Evolutionary conservation across 345 rosid species (phyloP).

Genomic region (Erodium maritimum): DNA sequence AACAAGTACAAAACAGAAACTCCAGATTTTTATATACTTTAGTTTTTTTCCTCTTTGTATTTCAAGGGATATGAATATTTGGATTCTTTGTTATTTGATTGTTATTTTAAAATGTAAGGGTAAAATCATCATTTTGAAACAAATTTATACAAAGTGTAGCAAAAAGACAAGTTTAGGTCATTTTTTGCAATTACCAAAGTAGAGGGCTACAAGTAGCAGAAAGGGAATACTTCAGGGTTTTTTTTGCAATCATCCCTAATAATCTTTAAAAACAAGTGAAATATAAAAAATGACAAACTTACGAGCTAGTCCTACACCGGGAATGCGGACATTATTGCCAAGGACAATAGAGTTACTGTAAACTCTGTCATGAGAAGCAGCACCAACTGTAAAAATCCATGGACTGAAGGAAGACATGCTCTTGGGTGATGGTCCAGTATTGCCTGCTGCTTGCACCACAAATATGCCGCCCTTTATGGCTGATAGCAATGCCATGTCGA

Average conservation of each 20-base stretch:
- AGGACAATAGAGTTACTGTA: constrained; percentile 61
- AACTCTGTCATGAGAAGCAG: constrained; percentile 79
- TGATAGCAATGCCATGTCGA: constrained; percentile 88
- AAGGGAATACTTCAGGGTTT: too few species aligned
- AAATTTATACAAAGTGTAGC: too few species aligned
- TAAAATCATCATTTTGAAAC: too few species aligned
- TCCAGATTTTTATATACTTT: too few species aligned
- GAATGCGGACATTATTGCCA: constrained; percentile 66
- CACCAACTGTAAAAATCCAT: constrained; percentile 93
- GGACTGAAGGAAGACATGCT: constrained; percentile 97
- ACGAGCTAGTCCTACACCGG: constrained; percentile 92
- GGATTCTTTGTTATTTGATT: too few species aligned
- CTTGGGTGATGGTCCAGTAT: constrained; percentile 93
- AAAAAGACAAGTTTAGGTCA: too few species aligned
- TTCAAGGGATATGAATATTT: too few species aligned
- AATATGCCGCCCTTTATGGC: constrained; percentile 88
- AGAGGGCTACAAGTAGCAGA: too few species aligned
- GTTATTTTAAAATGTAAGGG: too few species aligned
- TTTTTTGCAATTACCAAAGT: too few species aligned
- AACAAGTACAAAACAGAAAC: too few species aligned
- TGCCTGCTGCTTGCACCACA: constrained; percentile 97
- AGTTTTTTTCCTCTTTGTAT: too few species aligned
- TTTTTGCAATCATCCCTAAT: constrained; percentile 15
- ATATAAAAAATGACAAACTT: constrained; percentile 18
- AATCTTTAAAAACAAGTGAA: not conserved